A percentile compares a stretch with the other conserved stretches of the same genome.
Conservation (phyloP, 148 eudicot species). For the Oxyria digyna region DNA sequence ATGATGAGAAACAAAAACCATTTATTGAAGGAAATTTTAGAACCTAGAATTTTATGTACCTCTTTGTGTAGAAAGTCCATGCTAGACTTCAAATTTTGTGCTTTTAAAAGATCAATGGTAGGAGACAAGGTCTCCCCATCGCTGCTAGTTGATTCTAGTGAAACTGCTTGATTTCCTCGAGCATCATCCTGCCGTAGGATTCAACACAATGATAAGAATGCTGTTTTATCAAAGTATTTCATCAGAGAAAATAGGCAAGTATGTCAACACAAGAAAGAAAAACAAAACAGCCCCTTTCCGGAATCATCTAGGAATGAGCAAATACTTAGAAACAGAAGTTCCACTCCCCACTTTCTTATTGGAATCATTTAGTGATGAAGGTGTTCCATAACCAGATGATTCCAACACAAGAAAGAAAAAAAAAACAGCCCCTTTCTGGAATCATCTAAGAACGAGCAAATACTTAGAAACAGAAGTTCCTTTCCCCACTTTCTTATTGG, state of each 20-base stretch:
- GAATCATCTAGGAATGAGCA: neutral
- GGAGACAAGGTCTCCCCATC: slow-evolving; percentile 23
- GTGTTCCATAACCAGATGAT: neutral
- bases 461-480: neutral
- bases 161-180: slow-evolving; percentile 16
- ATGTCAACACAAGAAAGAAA: neutral
- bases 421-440: neutral
- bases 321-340: neutral
- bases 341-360: neutral
- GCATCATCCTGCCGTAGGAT: slow-evolving; percentile 26
- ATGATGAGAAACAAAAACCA: neutral
- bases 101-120: slow-evolving; percentile 27
- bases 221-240: neutral
- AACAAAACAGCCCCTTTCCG: neutral
- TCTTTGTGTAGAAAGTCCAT: slow-evolving; percentile 73
- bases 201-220: neutral
- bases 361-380: neutral
- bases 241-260: neutral
- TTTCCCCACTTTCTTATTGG: neutral
- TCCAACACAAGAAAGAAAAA: neutral
- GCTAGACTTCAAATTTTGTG: slow-evolving; percentile 48
- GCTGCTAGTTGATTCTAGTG: slow-evolving; percentile 17
- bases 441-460: neutral
- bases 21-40: neutral
- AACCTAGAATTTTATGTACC: slow-evolving; percentile 29